phyloP scores from a whole-genome alignment of 2,329 filamentous ascomycete genomes.

The Myriosclerotinia duriaeana region DNA sequence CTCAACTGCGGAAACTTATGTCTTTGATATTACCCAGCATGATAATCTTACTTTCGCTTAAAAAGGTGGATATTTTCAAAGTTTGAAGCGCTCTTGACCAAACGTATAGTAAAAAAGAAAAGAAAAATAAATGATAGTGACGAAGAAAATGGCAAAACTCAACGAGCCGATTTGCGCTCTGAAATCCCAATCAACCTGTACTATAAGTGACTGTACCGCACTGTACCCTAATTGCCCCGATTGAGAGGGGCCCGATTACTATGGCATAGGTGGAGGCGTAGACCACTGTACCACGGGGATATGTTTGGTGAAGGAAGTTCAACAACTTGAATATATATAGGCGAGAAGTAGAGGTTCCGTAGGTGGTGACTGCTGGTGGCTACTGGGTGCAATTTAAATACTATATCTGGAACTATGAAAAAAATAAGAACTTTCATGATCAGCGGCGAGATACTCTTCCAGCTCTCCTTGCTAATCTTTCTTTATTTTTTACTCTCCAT shows the following conservation, averaged over 20 bases:
- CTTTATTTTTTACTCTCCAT: not conserved
- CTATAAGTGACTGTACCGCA: not conserved
- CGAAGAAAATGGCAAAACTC: not conserved
- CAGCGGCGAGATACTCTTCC: not conserved
- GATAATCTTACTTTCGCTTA: not conserved
- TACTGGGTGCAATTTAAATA: not conserved
- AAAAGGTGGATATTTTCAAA: not conserved
- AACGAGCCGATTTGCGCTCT: not conserved
- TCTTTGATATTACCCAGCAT: not conserved
- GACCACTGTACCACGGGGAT: slow-evolving; percentile 3
- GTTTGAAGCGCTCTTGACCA: not conserved
- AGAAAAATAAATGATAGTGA: not conserved
- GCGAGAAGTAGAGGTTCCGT: not conserved
- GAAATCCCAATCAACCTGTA: not conserved
- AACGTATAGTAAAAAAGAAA: not conserved
- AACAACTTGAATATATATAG: slow-evolving; percentile 1
- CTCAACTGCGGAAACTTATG: not conserved
- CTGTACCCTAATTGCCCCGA: not conserved
- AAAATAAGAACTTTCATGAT: not conserved
- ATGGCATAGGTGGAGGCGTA: not conserved
- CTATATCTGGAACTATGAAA: not conserved
- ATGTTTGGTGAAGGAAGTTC: not conserved
- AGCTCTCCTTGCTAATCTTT: not conserved
- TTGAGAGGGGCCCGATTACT: not conserved
- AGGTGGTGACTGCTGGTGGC: not conserved